Evolutionary conservation across 495 filamentous ascomycete genomes (phyloP).

Genomic region (Neurospora intermedia): DNA sequence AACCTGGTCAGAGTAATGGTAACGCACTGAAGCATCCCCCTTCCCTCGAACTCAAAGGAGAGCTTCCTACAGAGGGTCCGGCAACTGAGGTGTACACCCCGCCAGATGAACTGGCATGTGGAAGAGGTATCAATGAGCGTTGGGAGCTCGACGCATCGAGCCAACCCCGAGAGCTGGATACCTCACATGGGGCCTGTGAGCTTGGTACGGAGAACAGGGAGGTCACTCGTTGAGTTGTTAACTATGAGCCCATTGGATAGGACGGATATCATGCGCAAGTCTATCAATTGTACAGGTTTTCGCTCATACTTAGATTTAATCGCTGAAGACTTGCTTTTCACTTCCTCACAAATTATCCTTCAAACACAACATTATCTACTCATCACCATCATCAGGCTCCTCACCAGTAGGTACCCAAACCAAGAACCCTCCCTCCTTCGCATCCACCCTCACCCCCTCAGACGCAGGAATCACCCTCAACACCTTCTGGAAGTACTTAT

Average conservation of each 20-base stretch:
- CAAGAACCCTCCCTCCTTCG: constrained; percentile 58
- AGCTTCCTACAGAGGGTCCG: neutral
- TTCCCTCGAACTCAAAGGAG: neutral
- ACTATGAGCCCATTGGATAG: no score
- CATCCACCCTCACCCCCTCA: constrained; percentile 59
- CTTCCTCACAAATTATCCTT: no score
- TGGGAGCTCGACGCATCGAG: neutral
- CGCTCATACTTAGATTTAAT: no score
- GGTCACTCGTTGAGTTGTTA: no score
- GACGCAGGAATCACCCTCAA: constrained; percentile 54
- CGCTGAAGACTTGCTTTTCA: no score
- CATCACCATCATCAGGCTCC: neutral
- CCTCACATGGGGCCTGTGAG: neutral
- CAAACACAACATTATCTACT: no score
- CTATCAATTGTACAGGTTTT: no score
- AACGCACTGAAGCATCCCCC: no score
- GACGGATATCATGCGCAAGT: no score
- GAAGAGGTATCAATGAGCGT: neutral
- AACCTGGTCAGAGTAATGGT: no score
- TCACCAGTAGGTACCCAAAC: constrained; percentile 49
- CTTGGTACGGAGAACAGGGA: neutral
- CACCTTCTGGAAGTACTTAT: constrained; percentile 83
- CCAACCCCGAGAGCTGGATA: neutral
- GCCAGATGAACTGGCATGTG: neutral
- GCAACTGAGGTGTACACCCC: neutral